These are phyloP conservation scores for Xerocomus amazonicus DNA, from an alignment of 1,284 basidiomycete species.

Conservation along the genomic window DNA sequence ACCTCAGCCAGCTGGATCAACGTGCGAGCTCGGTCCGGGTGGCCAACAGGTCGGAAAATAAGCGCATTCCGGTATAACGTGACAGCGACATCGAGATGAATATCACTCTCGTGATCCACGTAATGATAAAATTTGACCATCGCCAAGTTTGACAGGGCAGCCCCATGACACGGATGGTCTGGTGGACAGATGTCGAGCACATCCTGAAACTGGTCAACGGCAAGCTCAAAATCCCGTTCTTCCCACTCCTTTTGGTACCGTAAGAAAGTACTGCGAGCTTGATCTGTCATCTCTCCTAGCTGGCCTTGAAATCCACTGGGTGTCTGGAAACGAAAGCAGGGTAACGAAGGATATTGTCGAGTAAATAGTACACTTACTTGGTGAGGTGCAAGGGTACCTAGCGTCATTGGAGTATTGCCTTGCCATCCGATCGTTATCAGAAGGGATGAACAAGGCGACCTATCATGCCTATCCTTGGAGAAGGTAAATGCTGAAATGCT, in stretches of 20 bases:
- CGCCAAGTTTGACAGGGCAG: not conserved
- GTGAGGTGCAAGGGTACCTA: not conserved
- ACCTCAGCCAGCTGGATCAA: not conserved
- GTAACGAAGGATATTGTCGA: not conserved
- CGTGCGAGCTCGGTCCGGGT: not conserved
- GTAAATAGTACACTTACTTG: not conserved
- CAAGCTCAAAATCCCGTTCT: not conserved
- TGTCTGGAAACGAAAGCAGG: not conserved
- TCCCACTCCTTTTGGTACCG: not conserved
- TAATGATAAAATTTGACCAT: not conserved
- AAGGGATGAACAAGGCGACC: slow-evolving; percentile 2
- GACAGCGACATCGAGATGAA: not conserved
- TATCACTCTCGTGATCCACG: not conserved
- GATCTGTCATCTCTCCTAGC: slow-evolving; percentile 2
- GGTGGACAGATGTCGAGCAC: not conserved
- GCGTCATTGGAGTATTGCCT: not conserved
- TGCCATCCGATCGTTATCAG: not conserved
- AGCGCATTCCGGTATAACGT: not conserved
- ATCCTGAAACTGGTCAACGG: not conserved
- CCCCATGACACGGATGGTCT: not conserved
- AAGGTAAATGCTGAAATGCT: not conserved
- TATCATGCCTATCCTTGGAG: not conserved
- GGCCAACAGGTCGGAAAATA: not conserved
- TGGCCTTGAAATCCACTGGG: not conserved
- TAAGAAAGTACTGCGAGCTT: not conserved